Base-by-base conservation (phyloP, 2,329 filamentous ascomycete genomes). In the Trichophyton mentagrophytes region DNA sequence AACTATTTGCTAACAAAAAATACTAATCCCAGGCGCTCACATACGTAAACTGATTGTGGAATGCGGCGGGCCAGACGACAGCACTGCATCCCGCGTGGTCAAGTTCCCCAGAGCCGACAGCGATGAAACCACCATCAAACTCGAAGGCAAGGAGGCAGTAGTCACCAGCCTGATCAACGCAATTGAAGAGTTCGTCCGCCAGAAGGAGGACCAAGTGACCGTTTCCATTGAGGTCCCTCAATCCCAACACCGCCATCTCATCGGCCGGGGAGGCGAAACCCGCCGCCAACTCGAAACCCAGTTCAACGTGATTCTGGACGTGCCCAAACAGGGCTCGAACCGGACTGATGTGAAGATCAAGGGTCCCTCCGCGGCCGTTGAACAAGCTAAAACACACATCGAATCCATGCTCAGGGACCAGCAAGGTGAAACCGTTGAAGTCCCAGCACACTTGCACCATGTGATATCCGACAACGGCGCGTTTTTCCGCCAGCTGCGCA, bases 91-190 rank as follows among this genome's bases (percentile, higher is more conserved):
- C 58, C 88, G 92, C 64, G 90, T 92, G 68, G 90, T 99, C 63
- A 90, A 92, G 72, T 97, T 99, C 79, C 93, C 93, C 61, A 90
- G 91, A 72, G 86, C 89, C 65, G 91, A 95, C 61, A 83, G 86
- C 59, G 86, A 88, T 63, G 90, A 88, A 51, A 89, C 87, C 69
- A 82, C 82, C 27, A 96, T 99, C 74, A 91, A 87, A 71, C 80
- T 99, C 4, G 91, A 96, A 75, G 93, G 93, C 33, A 86, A 87
- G 56, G 85, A 84, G 64, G 84, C 85, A 44, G 80, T 99, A 25
- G 92, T 97, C 1, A 87, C 96, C 67, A 95, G 89, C 76, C 95
- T 99, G 67, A 80, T 92, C 68, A 81, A 85, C 59, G 82, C 88
- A 27, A 95, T 99, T 67, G 77, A 93, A 69, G 81, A 84, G 55